phyloP scores from a whole-genome alignment of 2,329 filamentous ascomycete species.

The Trichoderma sp. region DNA sequence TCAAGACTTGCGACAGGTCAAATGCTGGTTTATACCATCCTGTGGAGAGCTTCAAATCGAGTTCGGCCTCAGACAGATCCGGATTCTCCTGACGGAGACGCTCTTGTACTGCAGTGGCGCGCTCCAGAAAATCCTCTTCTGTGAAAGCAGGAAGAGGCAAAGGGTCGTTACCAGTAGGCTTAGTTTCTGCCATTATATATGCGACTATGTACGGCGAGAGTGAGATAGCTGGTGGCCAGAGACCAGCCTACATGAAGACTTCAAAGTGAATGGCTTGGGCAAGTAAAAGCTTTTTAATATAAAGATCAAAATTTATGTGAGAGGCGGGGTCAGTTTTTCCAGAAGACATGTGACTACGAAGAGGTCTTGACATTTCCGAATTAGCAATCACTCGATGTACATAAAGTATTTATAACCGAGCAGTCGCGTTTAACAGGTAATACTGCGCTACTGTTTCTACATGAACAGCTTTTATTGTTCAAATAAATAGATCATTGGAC shows the following conservation, averaged over 20 bases:
- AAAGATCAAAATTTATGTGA: not conserved
- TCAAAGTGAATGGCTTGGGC: not conserved
- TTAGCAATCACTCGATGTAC: not conserved
- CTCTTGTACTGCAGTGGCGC: not conserved
- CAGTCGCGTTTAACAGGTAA: not conserved
- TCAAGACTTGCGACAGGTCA: not conserved
- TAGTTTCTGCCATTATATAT: not conserved
- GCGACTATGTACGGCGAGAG: not conserved
- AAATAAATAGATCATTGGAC: not conserved
- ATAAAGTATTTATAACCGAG: not conserved
- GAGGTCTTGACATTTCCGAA: not conserved
- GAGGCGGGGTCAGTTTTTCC: not conserved
- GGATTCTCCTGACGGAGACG: not conserved
- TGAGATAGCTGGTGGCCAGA: not conserved
- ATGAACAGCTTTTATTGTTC: not conserved
- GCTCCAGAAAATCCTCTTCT: not conserved
- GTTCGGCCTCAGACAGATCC: not conserved
- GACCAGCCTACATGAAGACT: not conserved
- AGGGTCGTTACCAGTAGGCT: not conserved
- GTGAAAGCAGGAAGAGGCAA: not conserved
- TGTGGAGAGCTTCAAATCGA: not conserved
- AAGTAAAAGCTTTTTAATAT: not conserved
- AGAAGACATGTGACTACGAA: not conserved
- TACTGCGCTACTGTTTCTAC: not conserved
- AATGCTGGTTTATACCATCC: not conserved